Evolutionary conservation across 2,329 filamentous ascomycete species (phyloP).

Genomic region (Verticillium nonalfalfae): DNA sequence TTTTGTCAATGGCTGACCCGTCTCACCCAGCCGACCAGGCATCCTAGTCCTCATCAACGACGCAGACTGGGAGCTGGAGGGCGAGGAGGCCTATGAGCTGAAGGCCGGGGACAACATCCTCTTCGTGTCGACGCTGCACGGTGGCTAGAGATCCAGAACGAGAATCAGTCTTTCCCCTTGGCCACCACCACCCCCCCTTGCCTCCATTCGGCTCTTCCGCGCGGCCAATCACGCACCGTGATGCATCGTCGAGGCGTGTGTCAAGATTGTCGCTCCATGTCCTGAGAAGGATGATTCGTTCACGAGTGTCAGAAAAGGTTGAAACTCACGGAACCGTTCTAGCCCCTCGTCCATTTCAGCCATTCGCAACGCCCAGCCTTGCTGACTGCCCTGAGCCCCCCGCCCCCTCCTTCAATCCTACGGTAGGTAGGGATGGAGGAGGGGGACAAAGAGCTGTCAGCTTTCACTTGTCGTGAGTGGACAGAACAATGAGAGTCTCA

Average conservation of each 20-base stretch:
- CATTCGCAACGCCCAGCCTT: background rate
- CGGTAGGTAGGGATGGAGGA: no score
- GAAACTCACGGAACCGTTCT: background rate
- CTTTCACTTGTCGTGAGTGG: background rate
- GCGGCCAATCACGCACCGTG: background rate
- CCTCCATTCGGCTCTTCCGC: background rate
- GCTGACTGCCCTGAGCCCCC: background rate
- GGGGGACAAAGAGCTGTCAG: background rate
- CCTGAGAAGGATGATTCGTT: background rate
- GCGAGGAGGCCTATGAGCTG: conserved; percentile 84
- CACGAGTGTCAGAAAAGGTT: background rate
- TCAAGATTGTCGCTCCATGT: background rate
- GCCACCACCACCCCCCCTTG: background rate
- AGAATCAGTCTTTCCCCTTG: no score
- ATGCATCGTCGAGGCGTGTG: background rate
- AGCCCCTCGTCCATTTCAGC: background rate
- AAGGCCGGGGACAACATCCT: conserved; percentile 79
- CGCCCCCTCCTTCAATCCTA: background rate
- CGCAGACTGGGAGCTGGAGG: conserved; percentile 96
- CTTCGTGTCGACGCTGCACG: conserved; percentile 95
- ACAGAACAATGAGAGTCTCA: background rate
- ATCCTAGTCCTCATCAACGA: conserved; percentile 97
- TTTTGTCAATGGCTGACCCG: background rate
- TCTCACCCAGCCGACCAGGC: conserved; percentile 66
- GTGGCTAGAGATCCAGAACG: conserved; percentile 51